Conservation (phyloP, 768 basidiomycete species). For the Lentinula sp. region DNA sequence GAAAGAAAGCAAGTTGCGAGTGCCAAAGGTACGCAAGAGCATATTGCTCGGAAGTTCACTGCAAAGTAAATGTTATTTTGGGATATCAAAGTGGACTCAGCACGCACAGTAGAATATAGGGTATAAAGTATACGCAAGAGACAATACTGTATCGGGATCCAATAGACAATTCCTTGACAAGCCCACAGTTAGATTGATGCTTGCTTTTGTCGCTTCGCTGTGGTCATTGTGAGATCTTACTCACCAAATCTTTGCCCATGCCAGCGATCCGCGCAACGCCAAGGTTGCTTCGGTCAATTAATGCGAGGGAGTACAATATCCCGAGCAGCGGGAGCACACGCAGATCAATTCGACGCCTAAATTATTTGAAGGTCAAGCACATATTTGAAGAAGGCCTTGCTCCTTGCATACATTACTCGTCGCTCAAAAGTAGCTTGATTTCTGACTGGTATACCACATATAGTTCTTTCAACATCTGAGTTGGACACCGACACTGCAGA, state of each 20-base stretch:
- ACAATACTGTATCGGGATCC: slow-evolving; percentile 10
- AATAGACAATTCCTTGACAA: slow-evolving; percentile 6
- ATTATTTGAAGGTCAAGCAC: neutral
- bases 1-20: slow-evolving; percentile 9
- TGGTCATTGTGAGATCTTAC: neutral
- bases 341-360: slow-evolving; percentile 26
- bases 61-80: neutral
- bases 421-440: neutral
- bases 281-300: slow-evolving; percentile 29
- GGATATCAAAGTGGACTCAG: neutral
- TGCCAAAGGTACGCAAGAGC: slow-evolving; percentile 5
- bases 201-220: neutral
- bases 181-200: neutral
- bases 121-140: slow-evolving; percentile 13
- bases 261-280: slow-evolving; percentile 29
- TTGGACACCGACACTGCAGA: neutral
- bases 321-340: slow-evolving; percentile 30
- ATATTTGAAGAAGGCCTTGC: neutral
- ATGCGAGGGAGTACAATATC: slow-evolving; percentile 25
- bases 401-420: slow-evolving; percentile 3
- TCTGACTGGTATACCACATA: neutral
- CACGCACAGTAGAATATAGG: slow-evolving; percentile 11
- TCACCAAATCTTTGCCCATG: slow-evolving; percentile 28
- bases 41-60: slow-evolving; percentile 11
- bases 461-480: neutral